Evolutionary conservation across 768 basidiomycete species (phyloP), one percentile per base, ranked within the genome.

Genomic region (Lactifluus hygrophoroides): DNA sequence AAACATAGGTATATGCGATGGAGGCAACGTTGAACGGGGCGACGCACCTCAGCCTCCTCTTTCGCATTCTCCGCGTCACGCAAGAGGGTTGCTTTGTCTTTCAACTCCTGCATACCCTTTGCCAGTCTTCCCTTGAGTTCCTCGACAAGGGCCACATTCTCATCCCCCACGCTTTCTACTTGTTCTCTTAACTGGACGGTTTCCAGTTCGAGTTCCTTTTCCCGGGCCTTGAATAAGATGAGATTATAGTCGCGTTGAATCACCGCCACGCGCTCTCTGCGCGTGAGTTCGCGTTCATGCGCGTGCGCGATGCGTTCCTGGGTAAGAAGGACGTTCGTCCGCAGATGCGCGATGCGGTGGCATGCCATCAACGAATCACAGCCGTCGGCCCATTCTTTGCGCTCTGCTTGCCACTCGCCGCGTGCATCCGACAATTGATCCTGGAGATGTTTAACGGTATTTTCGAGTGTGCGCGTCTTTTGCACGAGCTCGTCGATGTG

Each of bases 401-500:
- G 75, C 56, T 88, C 83, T 9, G 68, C 72, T 54, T 77, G 73
- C 78, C 77, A 81, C 54, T 77, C 72, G 46, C 74, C 70, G 50
- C 79, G 79, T 35, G 80, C 71, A 5, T 76, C 70, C 7, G 69
- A 69, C 13, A 81, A 64, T 11, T 74, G 70, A 9, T 74, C 71
- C 16, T 71, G 66, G 35, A 88, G 76, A 44, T 77, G 80, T 64
- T 78, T 78, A 69, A 78, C 76, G 4, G 77, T 77, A 59, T 83
- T 78, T 56, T 87, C 85, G 52, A 87, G 76, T 0, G 78, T 79
- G 25, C 81, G 81, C 65, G 80, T 85, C 61, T 82, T 77, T 62
- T 85, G 80, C 2, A 88, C 84, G 52, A 90, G 80, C 43, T 90
- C 85, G 49, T 84, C 78, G 50, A 90, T 87, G 67, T 89, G 86